These are phyloP conservation scores for Vitis amurensis DNA, from an alignment of 164 flowering plant species.

Conservation along the genomic window DNA sequence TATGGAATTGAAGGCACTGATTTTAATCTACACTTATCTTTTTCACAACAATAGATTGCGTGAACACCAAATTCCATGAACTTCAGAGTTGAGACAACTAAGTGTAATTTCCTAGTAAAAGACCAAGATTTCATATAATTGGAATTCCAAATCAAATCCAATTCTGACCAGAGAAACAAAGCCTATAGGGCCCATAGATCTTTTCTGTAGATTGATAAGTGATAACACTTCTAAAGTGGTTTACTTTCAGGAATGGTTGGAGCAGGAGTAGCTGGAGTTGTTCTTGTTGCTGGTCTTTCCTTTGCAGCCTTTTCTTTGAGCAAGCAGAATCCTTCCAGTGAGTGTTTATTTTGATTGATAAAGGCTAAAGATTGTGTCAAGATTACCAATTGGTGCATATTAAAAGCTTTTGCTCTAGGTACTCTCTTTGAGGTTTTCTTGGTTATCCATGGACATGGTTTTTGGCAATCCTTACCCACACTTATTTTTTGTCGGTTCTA, in stretches of 20 bases:
- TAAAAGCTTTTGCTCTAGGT: neutral
- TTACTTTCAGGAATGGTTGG: slow-evolving; percentile 72
- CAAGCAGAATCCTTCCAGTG: slow-evolving; percentile 59
- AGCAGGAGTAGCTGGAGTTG: slow-evolving; percentile 67
- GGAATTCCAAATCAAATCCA: neutral
- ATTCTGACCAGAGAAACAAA: neutral
- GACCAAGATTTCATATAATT: neutral
- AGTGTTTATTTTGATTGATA: slow-evolving; percentile 18
- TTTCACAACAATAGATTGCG: no score
- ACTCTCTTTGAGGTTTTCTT: neutral
- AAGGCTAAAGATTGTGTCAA: no score
- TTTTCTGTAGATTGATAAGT: slow-evolving; percentile 11
- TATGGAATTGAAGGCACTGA: no score
- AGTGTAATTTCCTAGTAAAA: no score
- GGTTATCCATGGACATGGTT: neutral
- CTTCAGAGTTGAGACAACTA: no score
- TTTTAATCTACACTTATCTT: no score
- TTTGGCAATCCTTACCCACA: neutral
- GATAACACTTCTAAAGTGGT: slow-evolving; percentile 56
- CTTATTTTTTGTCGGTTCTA: neutral
- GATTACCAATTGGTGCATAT: neutral
- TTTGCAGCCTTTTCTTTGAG: slow-evolving; percentile 63
- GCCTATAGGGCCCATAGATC: no score
- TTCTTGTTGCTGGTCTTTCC: slow-evolving; percentile 68
- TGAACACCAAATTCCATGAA: no score